Evolutionary conservation across 2,329 filamentous ascomycete species (phyloP).

Genomic region (Salinomyces thailandicus): DNA sequence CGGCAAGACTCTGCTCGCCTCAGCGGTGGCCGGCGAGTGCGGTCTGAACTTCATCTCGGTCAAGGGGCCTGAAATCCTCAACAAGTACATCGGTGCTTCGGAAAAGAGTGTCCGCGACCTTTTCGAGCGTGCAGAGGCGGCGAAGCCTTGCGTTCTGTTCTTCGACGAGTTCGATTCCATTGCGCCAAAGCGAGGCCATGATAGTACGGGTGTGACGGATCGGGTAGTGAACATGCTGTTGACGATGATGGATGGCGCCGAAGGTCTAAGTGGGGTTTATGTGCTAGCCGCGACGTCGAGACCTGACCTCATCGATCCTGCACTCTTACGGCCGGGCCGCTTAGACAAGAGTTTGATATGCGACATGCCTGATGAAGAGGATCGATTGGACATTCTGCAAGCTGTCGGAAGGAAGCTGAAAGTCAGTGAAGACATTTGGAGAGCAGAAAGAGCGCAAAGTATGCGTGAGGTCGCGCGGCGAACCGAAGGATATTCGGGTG

Average conservation of each 20-base stretch:
- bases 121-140: conserved; percentile 84
- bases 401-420: conserved; percentile 75
- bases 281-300: conserved; percentile 88
- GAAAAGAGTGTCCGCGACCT: conserved; percentile 94
- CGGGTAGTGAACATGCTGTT: conserved; percentile 95
- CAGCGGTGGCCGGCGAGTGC: conserved; percentile 93
- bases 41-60: conserved; percentile 97
- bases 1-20: conserved; percentile 90
- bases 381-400: conserved; percentile 77
- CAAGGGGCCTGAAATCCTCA: conserved; percentile 94
- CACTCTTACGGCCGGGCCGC: conserved; percentile 78
- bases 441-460: conserved; percentile 22
- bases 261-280: conserved; percentile 89
- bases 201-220: conserved; percentile 96
- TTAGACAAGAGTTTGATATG: conserved; percentile 89
- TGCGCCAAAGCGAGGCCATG: conserved; percentile 91
- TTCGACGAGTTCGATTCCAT: conserved; percentile 99
- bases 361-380: conserved; percentile 69
- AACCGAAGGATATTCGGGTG: conserved; percentile 86
- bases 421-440: conserved; percentile 53
- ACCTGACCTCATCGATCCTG: conserved; percentile 91
- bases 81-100: conserved; percentile 97
- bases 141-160: conserved; percentile 87
- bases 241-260: conserved; percentile 97
- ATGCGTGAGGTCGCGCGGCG: conserved; percentile 64